phyloP scores from a whole-genome alignment of 2,329 filamentous ascomycete species.

The Parafenestella ontariensis region DNA sequence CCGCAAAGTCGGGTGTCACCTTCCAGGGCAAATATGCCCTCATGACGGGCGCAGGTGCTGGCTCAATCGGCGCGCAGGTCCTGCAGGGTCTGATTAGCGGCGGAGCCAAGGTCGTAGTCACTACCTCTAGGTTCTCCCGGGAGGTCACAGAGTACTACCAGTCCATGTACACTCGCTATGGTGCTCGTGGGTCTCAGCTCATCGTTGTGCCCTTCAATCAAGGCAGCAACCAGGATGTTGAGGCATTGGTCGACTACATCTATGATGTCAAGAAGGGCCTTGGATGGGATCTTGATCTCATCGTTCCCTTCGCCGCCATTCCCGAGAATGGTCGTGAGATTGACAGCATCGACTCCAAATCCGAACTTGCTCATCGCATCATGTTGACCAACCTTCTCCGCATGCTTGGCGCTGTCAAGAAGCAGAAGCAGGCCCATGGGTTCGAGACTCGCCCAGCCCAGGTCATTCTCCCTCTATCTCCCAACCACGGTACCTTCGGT shows the following conservation, averaged over 20 bases:
- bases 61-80: conserved; percentile 96
- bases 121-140: conserved; percentile 93
- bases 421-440: conserved; percentile 83
- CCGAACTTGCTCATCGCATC: conserved; percentile 96
- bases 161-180: conserved; percentile 94
- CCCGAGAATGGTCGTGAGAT: conserved; percentile 98
- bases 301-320: conserved; percentile 96
- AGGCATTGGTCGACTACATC: conserved; percentile 93
- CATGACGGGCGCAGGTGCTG: conserved; percentile 97
- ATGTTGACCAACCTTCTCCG: conserved; percentile 98
- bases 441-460: conserved; percentile 97
- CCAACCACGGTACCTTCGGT: conserved; percentile 98
- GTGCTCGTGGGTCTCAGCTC: conserved; percentile 91
- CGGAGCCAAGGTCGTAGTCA: conserved; percentile 95
- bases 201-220: conserved; percentile 99
- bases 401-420: conserved; percentile 87
- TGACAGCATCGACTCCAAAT: conserved; percentile 94
- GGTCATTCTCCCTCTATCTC: conserved; percentile 92
- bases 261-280: conserved; percentile 96
- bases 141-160: conserved; percentile 99
- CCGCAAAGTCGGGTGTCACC: conserved; percentile 84
- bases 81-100: conserved; percentile 95
- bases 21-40: conserved; percentile 95
- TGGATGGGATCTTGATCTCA: conserved; percentile 96
- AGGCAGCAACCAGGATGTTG: conserved; percentile 96